A percentile compares a stretch with the other conserved stretches of the same genome.
phyloP scores from a whole-genome alignment of 2,329 filamentous ascomycete species.

The Diatrype stigma region DNA sequence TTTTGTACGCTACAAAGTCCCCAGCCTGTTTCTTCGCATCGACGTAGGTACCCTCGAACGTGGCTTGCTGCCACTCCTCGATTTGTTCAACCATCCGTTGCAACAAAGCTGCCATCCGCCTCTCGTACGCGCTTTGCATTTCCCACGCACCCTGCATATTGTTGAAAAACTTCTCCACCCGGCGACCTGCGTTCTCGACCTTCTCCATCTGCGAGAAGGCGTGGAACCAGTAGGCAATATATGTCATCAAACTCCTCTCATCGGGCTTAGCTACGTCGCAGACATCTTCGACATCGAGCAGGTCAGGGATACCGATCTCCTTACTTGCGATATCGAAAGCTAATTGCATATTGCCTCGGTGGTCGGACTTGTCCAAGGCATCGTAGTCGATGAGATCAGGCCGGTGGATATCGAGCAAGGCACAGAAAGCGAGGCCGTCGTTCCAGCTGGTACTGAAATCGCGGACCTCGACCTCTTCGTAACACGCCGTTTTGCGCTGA shows the following conservation, averaged over 20 bases:
- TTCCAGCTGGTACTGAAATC: slow-evolving; percentile 98
- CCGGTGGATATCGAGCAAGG: slow-evolving; percentile 91
- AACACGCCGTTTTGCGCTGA: slow-evolving; percentile 96
- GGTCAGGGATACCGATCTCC: slow-evolving; percentile 93
- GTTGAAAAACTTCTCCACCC: slow-evolving; percentile 97
- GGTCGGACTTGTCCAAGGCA: slow-evolving; percentile 86
- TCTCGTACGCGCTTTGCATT: slow-evolving; percentile 96
- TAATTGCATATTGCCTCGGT: slow-evolving; percentile 94
- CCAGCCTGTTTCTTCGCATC: slow-evolving; percentile 85
- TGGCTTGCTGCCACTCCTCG: slow-evolving; percentile 70
- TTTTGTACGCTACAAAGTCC: slow-evolving; percentile 85
- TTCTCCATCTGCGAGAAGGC: slow-evolving; percentile 99
- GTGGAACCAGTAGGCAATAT: slow-evolving; percentile 99
- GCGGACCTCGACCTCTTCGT: slow-evolving; percentile 91
- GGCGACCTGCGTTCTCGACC: slow-evolving; percentile 92
- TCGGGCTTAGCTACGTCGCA: slow-evolving; percentile 95
- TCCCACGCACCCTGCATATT: slow-evolving; percentile 99
- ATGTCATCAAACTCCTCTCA: slow-evolving; percentile 96
- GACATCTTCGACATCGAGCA: slow-evolving; percentile 96
- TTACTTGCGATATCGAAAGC: slow-evolving; percentile 94
- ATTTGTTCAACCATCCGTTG: slow-evolving; percentile 70
- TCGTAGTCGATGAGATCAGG: slow-evolving; percentile 98
- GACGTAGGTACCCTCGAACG: slow-evolving; percentile 84
- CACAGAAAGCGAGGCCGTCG: slow-evolving; percentile 93
- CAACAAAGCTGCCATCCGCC: slow-evolving; percentile 80